These are phyloP conservation scores for Nissolia schottii DNA, from an alignment of 306 rosid species.

Conservation along the genomic window DNA sequence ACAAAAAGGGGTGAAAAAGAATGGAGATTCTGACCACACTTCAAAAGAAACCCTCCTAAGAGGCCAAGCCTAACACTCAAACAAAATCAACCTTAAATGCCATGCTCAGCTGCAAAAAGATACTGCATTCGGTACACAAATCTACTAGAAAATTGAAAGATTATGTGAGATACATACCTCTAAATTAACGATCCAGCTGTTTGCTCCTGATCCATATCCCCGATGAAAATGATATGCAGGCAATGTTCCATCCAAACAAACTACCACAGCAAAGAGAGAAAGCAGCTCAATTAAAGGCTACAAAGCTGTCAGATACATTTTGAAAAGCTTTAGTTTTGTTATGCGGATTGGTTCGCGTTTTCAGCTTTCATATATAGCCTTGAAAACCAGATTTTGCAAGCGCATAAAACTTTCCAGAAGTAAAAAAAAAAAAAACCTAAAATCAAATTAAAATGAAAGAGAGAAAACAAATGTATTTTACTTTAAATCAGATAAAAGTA, in stretches of 20 bases:
- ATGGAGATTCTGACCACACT: neutral
- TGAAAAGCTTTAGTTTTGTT: neutral
- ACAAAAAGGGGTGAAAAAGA: neutral
- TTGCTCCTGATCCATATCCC: slow-evolving; percentile 83
- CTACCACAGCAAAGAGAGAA: slow-evolving; percentile 29
- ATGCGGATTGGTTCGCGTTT: neutral
- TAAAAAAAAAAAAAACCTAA: too few species aligned
- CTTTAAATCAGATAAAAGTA: too few species aligned
- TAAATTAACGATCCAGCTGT: slow-evolving; percentile 82
- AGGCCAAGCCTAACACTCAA: neutral
- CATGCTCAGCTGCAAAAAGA: neutral
- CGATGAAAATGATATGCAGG: slow-evolving; percentile 82
- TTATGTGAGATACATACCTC: slow-evolving; percentile 67
- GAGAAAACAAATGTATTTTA: too few species aligned
- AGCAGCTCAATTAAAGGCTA: slow-evolving; percentile 11
- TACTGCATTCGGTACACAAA: neutral
- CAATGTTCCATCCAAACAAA: slow-evolving; percentile 90
- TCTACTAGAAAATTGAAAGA: slow-evolving; percentile 1
- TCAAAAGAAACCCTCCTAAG: neutral
- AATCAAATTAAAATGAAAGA: too few species aligned
- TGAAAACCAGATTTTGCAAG: neutral
- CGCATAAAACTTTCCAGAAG: too few species aligned
- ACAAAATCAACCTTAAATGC: neutral
- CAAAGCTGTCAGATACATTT: neutral
- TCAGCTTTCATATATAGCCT: neutral